These are phyloP conservation scores for Blastobotrys petasosporus DNA, from an alignment of 1,139 yeast species.

Conservation along the genomic window DNA sequence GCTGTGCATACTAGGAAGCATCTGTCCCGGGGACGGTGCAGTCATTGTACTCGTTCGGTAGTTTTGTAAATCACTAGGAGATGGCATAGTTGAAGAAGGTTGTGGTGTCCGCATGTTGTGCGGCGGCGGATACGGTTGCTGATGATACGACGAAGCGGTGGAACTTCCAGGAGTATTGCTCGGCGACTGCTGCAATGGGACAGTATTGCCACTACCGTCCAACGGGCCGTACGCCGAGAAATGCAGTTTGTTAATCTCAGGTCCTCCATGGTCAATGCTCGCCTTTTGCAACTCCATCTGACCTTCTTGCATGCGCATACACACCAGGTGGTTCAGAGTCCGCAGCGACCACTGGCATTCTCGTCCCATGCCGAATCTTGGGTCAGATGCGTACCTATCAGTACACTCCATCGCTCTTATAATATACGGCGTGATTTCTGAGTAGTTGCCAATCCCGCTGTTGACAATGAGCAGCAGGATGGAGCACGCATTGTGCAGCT, in stretches of 20 bases:
- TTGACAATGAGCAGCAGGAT: constrained; percentile 43
- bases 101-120: not conserved
- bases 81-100: not conserved
- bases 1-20: not conserved
- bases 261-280: constrained; percentile 56
- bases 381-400: constrained; percentile 38
- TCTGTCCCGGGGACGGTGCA: not conserved
- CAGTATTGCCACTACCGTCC: constrained; percentile 9
- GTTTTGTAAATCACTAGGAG: not conserved
- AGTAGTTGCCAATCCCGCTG: constrained; percentile 31
- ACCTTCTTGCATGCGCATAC: constrained; percentile 43
- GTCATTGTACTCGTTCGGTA: not conserved
- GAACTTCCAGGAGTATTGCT: not conserved
- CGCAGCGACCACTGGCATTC: constrained; percentile 63
- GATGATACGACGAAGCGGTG: not conserved
- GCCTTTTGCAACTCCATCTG: constrained; percentile 35
- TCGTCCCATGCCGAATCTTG: constrained; percentile 51
- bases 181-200: constrained; percentile 1
- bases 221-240: constrained; percentile 34
- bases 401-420: constrained; percentile 27
- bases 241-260: constrained; percentile 45
- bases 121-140: not conserved
- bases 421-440: constrained; percentile 23
- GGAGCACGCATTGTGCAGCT: constrained; percentile 46
- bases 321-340: constrained; percentile 48